Conservation (phyloP, 1,284 basidiomycete species). For the Porodaedalea pini region DNA sequence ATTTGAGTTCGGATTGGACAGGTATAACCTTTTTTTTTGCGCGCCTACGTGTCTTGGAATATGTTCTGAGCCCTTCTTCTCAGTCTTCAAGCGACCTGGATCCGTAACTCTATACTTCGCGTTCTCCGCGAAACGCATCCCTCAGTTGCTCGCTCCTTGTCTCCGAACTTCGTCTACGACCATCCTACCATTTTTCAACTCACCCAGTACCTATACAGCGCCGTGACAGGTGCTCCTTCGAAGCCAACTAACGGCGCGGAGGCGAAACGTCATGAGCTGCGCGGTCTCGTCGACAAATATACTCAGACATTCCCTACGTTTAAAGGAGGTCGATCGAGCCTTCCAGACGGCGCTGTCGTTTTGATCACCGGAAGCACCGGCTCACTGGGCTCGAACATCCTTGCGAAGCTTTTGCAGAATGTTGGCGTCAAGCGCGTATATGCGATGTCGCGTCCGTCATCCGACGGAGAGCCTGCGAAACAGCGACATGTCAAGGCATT, state of each 20-base stretch:
- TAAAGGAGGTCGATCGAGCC: background rate
- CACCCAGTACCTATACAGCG: too few species aligned
- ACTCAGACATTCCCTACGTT: constrained; percentile 16
- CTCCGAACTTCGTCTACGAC: constrained; percentile 36
- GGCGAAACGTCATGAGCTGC: constrained; percentile 21
- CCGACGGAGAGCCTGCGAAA: constrained; percentile 20
- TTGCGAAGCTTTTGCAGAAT: constrained; percentile 27
- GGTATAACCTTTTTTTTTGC: too few species aligned
- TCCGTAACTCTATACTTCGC: constrained; percentile 37
- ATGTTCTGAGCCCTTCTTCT: too few species aligned
- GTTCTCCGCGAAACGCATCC: constrained; percentile 26
- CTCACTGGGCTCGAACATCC: constrained; percentile 31
- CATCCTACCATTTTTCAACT: constrained; percentile 33
- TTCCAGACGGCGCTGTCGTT: constrained; percentile 20
- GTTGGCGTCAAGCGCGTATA: constrained; percentile 29
- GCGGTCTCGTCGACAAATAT: constrained; percentile 24
- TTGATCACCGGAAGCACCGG: constrained; percentile 38
- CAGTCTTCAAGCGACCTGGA: constrained; percentile 41
- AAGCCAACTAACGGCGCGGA: too few species aligned
- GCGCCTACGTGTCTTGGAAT: too few species aligned
- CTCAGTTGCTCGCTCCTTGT: constrained; percentile 21
- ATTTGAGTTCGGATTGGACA: constrained; percentile 42
- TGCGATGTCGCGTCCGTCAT: constrained; percentile 31
- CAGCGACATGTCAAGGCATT: constrained; percentile 30
- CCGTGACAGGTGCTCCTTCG: too few species aligned